A percentile compares a stretch with the other conserved stretches of the same genome.
phyloP scores from a whole-genome alignment of 805 yeast species.

The Dipodascus geniculatus region DNA sequence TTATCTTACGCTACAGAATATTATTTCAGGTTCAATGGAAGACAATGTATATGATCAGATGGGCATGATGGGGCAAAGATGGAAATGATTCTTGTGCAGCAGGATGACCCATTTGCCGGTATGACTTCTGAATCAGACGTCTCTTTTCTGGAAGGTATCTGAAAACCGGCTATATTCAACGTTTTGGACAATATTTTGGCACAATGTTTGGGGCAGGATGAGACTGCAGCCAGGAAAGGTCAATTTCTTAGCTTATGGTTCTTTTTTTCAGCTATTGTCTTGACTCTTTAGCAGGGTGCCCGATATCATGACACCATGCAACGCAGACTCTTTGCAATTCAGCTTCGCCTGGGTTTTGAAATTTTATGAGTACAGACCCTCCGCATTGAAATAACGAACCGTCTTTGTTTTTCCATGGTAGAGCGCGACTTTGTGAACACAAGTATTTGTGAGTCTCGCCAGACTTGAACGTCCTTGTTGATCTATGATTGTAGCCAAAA shows the following conservation, averaged over 20 bases:
- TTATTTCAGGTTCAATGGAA: background rate
- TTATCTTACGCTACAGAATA: background rate
- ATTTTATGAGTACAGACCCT: background rate
- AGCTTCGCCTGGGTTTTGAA: background rate
- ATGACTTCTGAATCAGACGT: too few relatives aligned
- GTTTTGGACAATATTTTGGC: too few relatives aligned
- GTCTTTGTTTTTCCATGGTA: background rate
- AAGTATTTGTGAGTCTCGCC: background rate
- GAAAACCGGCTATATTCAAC: too few relatives aligned
- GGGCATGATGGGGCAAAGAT: background rate
- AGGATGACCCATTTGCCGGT: too few relatives aligned
- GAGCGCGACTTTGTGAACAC: background rate
- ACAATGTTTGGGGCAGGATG: too few relatives aligned
- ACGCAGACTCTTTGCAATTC: background rate
- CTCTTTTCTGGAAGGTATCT: too few relatives aligned
- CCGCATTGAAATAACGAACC: background rate
- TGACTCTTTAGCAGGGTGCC: background rate
- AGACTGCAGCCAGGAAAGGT: too few relatives aligned
- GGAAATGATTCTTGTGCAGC: background rate
- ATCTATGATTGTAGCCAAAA: background rate
- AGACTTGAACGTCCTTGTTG: background rate
- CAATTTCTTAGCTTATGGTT: background rate
- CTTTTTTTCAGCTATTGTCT: background rate
- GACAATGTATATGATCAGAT: background rate
- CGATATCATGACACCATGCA: background rate